phyloP scores from a whole-genome alignment of 768 basidiomycete genomes.

The Mycena albidolilacea region DNA sequence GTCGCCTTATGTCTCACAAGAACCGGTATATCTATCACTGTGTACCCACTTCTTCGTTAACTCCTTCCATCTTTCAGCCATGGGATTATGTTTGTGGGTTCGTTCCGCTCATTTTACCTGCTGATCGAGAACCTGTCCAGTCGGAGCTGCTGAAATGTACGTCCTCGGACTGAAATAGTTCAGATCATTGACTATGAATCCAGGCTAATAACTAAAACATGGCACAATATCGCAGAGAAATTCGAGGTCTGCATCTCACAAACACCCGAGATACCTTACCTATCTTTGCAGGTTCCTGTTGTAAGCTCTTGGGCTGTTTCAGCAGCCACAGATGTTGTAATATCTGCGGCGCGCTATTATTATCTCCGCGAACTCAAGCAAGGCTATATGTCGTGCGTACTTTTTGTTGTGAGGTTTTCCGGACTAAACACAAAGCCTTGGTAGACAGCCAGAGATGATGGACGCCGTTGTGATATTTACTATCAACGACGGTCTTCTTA shows the following conservation, averaged over 20 bases:
- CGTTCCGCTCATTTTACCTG: background rate
- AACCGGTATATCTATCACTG: conserved; percentile 13
- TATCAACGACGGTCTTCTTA: conserved; percentile 24
- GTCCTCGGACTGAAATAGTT: conserved; percentile 4
- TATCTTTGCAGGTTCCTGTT: conserved; percentile 12
- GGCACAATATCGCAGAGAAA: background rate
- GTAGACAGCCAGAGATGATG: conserved; percentile 22
- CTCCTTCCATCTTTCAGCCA: conserved; percentile 7
- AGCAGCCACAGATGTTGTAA: conserved; percentile 29
- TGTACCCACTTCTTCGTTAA: conserved; percentile 6
- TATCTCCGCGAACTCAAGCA: conserved; percentile 32
- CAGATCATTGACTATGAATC: conserved; percentile 1
- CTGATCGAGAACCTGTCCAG: conserved; percentile 12
- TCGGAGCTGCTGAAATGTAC: conserved; percentile 22
- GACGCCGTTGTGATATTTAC: conserved; percentile 30
- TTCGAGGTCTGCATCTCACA: conserved; percentile 13
- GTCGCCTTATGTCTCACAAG: conserved; percentile 16
- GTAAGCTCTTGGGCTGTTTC: conserved; percentile 20
- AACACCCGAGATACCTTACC: conserved; percentile 6
- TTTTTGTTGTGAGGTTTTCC: background rate
- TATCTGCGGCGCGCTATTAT: conserved; percentile 30
- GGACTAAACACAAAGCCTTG: background rate
- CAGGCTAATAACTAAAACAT: conserved; percentile 24
- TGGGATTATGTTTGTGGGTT: conserved; percentile 20
- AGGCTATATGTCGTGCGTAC: conserved; percentile 21